Conservation (phyloP, 139 green algal genomes). For the Volvox africanus region DNA sequence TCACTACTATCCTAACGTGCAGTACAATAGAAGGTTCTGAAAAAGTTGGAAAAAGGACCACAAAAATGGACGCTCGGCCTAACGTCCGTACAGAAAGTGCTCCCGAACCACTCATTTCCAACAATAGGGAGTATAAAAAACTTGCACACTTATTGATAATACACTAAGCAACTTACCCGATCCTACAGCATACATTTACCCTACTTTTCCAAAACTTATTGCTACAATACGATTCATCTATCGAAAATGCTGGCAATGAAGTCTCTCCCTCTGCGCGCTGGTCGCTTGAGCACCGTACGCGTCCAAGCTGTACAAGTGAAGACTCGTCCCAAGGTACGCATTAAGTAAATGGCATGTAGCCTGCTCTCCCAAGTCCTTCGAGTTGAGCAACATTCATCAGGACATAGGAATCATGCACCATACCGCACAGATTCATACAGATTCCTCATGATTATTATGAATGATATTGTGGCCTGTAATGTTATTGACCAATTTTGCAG, state of each 20-base stretch:
- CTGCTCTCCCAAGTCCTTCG: too few species aligned
- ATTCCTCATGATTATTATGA: too few species aligned
- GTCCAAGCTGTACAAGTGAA: constrained; percentile 6
- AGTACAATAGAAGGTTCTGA: background rate
- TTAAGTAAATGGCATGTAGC: too few species aligned
- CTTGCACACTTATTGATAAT: too few species aligned
- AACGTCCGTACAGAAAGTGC: constrained; percentile 11
- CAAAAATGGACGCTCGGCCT: background rate
- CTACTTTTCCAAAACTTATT: too few species aligned
- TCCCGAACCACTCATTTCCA: background rate
- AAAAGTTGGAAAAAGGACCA: background rate
- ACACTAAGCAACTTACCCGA: too few species aligned
- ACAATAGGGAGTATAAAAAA: background rate
- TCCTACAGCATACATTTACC: too few species aligned
- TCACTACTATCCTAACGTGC: too few species aligned
- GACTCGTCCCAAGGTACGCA: background rate
- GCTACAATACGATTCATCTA: too few species aligned
- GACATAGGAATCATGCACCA: too few species aligned
- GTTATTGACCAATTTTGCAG: background rate
- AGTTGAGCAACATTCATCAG: too few species aligned
- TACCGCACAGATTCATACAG: too few species aligned
- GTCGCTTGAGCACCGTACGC: background rate
- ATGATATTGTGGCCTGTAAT: background rate
- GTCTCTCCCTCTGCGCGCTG: background rate
- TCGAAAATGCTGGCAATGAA: constrained; percentile 38